Evolutionary conservation across 1,284 basidiomycete genomes (phyloP), one percentile per base, ranked within the genome.

Genomic region (Erythrobasidium hasegawianum): DNA sequence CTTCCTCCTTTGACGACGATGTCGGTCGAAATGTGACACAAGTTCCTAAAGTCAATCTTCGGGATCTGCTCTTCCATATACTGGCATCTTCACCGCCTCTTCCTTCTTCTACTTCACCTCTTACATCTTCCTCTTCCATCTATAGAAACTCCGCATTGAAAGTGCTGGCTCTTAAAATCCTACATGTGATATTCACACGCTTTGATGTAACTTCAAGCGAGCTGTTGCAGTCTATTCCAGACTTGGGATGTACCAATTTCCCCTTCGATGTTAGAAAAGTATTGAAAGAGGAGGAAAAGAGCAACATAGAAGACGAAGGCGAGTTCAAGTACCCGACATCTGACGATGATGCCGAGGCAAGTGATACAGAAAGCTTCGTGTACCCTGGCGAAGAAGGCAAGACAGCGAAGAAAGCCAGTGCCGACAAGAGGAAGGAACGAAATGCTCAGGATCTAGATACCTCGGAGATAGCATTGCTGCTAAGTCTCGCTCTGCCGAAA

Each of bases 221-320:
- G 22, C 79, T 96, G 47, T 77, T 96, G 24, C 78, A 86, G 14
- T 83, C 87, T 47, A 82, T 86, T 20, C 82, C 81, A 13, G 88
- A 90, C 71, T 81, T 85, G 1, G 77, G 80, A 33, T 89, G 89
- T 18, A 91, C 89, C 0, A 82, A 81, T 59, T 91, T 88, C 73
- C 88, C 87, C 83, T 43, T 77, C 79, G 13, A 81, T 68, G 67
- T 82, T 39, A 71, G 43, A 47, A n/a, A n/a, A n/a, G n/a, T n/a
- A n/a, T n/a, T n/a, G n/a, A n/a, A n/a, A n/a, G n/a, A n/a, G n/a
- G n/a, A n/a, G 81, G 81, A n/a, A 82, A 84, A 2, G 80, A 80
- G 27, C 85, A 52, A 13, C 27, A 27, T 13, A 49, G 57, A 60
- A 22, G 71, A 60, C 14, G 57, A 68, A 22, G 68, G 68, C 13